Evolutionary conservation across 257 asterid genomes (phyloP), one percentile per base, ranked within the genome.

Genomic region (Lavandula angustifolia): DNA sequence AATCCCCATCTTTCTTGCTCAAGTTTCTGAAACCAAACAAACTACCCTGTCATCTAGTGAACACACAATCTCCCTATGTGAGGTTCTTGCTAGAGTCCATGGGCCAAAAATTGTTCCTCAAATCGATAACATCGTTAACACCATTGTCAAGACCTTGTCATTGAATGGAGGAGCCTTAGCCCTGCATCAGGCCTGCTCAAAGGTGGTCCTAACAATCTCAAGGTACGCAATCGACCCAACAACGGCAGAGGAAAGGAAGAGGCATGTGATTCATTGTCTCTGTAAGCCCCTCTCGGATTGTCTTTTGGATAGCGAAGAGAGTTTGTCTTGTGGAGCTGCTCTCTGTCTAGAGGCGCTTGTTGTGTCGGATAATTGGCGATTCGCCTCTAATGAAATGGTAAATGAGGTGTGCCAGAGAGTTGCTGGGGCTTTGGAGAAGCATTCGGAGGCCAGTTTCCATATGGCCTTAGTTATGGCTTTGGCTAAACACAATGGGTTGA

Each of bases 121-220:
- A 46, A 87, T 92, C 32, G 88, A 82, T 48, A 89, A 87, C 78
- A 89, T 92, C 22, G 85, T 89, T 96, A 71, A 38, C 81, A 82
- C 91, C 74, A 77, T 92, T 54, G 76, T 92, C 62, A 84, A 84
- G 77, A 92, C 95, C 59, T 71, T 92, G 77, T 74, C 85, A 14
- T 78, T 75, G 14, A 92, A 97, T 68, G 94, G 85, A 1, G 99
- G 97, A 40, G 86, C 97, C 37, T 92, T 85, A 71, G 87, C 97
- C 60, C 99, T 92, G 77, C 99, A 92, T 62, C 96, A 87, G 78
- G 95, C 99, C 54, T 89, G 99, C 80, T 84, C 99, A 3, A 92
- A 92, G 75, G 99, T 92, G 76, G 95, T 87, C 68, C 96, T 95
- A 10, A 88, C 97, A 43, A 87, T 92, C 55, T 92, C 97, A 11